Evolutionary conservation across 805 yeast genomes (phyloP), one percentile per base, ranked within the genome.

Genomic region (Sugiyamaella smithiae): DNA sequence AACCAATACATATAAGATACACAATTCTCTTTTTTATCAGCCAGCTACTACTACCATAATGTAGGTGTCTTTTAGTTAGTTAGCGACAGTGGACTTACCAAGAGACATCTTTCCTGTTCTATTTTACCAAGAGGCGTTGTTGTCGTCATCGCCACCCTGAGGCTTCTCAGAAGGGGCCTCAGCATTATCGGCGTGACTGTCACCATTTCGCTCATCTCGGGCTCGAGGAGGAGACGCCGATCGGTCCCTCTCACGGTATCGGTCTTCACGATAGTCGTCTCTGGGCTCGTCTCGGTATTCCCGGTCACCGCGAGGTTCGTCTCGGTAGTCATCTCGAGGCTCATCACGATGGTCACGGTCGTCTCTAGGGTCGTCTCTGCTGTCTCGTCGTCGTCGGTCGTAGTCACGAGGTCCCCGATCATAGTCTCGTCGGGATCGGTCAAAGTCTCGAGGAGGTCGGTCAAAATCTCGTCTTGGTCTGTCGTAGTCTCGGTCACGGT

Each of bases 341-440:
- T 48, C 53, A 19, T 58, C 55, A 42, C 60, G 58, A 43, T 43
- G 54, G 26, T 61, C 62, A 40, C 55, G 47, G 28, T 51, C 52
- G 60, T 44, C 54, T 4, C 47, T 16, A 20, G 77, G 77, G 50
- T 76, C 73, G 54, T 76, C 75, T 49, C 43, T 14, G 31, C 75
- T 63, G 58, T 28, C 41, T 38, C 28, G 48, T 19, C 57, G 35
- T 24, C 58, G 50, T 12, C 47, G 33, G 51, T 45, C 50, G 19
- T 28, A 19, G 43, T 44, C 47, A 16, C 73, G 72, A 58, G 74
- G 70, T 50, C 71, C 69, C 44, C 78, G 77, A 59, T 69, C 67
- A 63, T 76, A 71, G 51, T 70, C 70, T 46, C 78, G 77, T 59
- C 69, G 66, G 62, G 77, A 71, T 49, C 74, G 44, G 28, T 52